These are phyloP conservation scores for Inonotus hispidus DNA, from an alignment of 1,284 basidiomycete species.

Conservation along the genomic window DNA sequence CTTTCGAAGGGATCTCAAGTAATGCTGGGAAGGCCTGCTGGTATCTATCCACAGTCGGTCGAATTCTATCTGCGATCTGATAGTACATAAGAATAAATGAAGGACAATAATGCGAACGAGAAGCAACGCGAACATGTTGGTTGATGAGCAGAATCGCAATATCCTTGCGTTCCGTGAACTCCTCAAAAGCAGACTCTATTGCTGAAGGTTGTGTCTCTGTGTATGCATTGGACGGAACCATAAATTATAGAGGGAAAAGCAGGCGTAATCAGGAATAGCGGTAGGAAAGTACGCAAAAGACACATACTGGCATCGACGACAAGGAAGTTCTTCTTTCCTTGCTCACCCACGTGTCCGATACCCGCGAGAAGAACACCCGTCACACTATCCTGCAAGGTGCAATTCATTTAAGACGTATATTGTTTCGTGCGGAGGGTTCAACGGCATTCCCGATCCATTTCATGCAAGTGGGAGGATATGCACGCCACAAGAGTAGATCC, in stretches of 20 bases:
- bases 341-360: constrained; percentile 82
- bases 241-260: background rate
- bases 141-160: constrained; percentile 95
- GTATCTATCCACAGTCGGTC: constrained; percentile 93
- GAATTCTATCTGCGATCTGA: constrained; percentile 93
- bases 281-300: constrained; percentile 2
- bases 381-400: constrained; percentile 74
- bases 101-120: background rate
- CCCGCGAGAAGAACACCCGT: constrained; percentile 91
- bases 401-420: no score
- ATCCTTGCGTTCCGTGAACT: constrained; percentile 89
- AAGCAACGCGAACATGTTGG: constrained; percentile 70
- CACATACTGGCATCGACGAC: constrained; percentile 84
- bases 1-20: constrained; percentile 95
- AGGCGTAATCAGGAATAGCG: background rate
- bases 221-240: background rate
- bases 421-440: constrained; percentile 9
- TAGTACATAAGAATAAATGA: background rate
- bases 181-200: constrained; percentile 87
- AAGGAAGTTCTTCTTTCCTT: constrained; percentile 94
- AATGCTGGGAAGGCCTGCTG: constrained; percentile 95
- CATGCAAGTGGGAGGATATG: background rate
- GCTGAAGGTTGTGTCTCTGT: constrained; percentile 84
- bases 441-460: background rate
- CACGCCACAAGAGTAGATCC: background rate